Conservation (phyloP, 768 basidiomycete species). For the Chalciporus chontae region DNA sequence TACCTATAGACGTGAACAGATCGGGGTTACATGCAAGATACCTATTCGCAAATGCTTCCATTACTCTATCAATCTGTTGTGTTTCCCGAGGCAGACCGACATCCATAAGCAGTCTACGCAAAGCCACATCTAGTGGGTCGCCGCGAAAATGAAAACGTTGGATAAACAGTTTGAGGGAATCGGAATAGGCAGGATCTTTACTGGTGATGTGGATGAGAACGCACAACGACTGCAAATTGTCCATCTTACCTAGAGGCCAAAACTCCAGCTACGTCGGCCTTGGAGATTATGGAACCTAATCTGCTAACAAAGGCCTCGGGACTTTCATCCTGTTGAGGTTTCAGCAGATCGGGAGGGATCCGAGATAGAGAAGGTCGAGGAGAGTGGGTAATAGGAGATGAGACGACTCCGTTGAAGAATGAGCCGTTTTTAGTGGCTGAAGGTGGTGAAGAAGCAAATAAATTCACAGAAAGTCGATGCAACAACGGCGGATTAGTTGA, state of each 20-base stretch:
- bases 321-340: constrained; percentile 60
- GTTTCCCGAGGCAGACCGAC: constrained; percentile 92
- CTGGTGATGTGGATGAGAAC: constrained; percentile 37
- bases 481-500: constrained; percentile 68
- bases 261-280: constrained; percentile 75
- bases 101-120: constrained; percentile 88
- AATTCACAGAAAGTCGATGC: constrained; percentile 64
- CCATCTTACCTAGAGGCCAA: constrained; percentile 71
- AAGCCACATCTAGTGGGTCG: constrained; percentile 86
- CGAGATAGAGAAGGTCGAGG: constrained; percentile 45
- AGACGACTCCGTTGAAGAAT: constrained; percentile 7
- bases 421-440: constrained; percentile 21
- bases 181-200: constrained; percentile 62
- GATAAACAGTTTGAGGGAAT: constrained; percentile 71
- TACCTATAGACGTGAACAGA: constrained; percentile 76
- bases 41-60: constrained; percentile 88
- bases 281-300: constrained; percentile 60
- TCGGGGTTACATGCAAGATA: constrained; percentile 82
- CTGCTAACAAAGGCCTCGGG: constrained; percentile 67
- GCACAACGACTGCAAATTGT: constrained; percentile 1
- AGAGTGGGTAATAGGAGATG: constrained; percentile 35
- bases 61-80: constrained; percentile 96
- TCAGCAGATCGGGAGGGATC: constrained; percentile 43
- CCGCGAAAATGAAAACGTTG: constrained; percentile 70
- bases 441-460: constrained; percentile 50